A percentile compares a stretch with the other conserved stretches of the same genome.
Conservation (phyloP, 73 alveolate species). For the Paramecium biaurelia region DNA sequence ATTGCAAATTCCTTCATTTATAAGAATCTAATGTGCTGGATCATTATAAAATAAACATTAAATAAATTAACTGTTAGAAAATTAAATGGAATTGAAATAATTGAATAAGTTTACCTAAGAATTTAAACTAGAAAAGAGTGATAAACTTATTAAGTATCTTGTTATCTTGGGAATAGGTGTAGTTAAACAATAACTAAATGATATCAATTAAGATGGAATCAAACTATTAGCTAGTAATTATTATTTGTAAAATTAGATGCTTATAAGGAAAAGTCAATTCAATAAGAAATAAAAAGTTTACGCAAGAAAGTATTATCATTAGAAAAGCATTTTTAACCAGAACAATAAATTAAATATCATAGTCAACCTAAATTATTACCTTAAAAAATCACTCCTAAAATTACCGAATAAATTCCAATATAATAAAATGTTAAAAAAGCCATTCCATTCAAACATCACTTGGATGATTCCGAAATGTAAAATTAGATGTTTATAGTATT, state of each 20-base stretch:
- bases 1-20: too few relatives aligned
- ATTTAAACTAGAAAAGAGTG: not conserved
- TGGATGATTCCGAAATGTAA: slow-evolving; percentile 51
- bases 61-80: slow-evolving; percentile 18
- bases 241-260: not conserved
- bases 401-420: not conserved
- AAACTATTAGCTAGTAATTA: not conserved
- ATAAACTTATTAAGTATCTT: not conserved
- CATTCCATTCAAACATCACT: slow-evolving; percentile 28
- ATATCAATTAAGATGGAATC: not conserved
- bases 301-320: not conserved
- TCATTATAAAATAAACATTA: too few relatives aligned
- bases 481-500: too few relatives aligned
- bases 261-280: not conserved
- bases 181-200: not conserved
- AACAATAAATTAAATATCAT: not conserved
- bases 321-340: slow-evolving; percentile 4
- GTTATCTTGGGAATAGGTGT: not conserved
- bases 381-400: not conserved
- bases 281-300: not conserved
- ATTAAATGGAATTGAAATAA: slow-evolving; percentile 12
- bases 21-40: too few relatives aligned
- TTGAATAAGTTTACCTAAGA: not conserved
- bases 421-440: not conserved
- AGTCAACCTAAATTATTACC: slow-evolving; percentile 16